These are phyloP conservation scores for Malus hybrid DNA, from an alignment of 331 rosid species.

Conservation along the genomic window DNA sequence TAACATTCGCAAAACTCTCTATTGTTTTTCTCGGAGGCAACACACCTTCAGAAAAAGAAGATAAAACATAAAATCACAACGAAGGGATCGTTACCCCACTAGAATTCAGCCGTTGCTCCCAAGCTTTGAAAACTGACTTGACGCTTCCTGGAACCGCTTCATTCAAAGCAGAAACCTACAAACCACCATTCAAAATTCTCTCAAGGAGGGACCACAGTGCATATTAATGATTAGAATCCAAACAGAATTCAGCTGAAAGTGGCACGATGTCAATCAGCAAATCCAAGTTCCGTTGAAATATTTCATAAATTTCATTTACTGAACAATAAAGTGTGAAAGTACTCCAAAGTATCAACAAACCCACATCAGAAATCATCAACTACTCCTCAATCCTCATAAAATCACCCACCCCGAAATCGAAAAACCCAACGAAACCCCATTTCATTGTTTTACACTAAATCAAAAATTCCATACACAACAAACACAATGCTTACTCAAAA, in stretches of 20 bases:
- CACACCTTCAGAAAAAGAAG: not conserved
- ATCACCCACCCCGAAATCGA: too few species aligned
- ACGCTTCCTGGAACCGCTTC: slow-evolving; percentile 79
- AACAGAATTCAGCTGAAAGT: not conserved
- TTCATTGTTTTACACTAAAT: not conserved
- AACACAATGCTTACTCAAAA: not conserved
- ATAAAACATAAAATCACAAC: not conserved
- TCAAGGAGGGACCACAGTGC: not conserved
- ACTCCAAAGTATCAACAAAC: not conserved
- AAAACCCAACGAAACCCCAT: not conserved
- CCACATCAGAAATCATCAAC: not conserved
- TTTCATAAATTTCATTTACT: not conserved
- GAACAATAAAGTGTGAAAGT: not conserved
- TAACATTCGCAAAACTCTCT: not conserved
- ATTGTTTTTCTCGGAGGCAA: not conserved
- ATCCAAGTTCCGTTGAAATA: not conserved
- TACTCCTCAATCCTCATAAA: not conserved
- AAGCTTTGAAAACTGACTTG: slow-evolving; percentile 85
- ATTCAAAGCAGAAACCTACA: slow-evolving; percentile 81
- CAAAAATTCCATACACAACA: not conserved
- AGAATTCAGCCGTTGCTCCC: slow-evolving; percentile 79
- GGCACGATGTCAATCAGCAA: not conserved
- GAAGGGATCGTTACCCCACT: slow-evolving; percentile 51
- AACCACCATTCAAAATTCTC: not conserved
- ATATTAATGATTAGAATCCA: not conserved